phyloP scores from a whole-genome alignment of 139 green algal species.

The Picochlorum sp. region DNA sequence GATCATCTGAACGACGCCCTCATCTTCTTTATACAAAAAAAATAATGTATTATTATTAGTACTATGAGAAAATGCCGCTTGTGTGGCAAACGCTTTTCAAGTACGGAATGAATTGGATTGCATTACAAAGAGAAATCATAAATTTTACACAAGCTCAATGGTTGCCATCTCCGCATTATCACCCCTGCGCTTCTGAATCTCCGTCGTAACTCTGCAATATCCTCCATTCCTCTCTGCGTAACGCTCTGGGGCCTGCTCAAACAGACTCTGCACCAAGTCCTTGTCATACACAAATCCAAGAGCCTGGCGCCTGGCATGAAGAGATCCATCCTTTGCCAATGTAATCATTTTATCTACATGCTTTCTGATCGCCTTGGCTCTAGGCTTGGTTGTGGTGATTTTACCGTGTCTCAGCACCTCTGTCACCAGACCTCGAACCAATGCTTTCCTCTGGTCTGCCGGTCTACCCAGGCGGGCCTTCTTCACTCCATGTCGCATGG shows the following conservation, averaged over 20 bases:
- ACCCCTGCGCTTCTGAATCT: constrained; percentile 49
- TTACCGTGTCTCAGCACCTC: constrained; percentile 86
- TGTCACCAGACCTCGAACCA: constrained; percentile 85
- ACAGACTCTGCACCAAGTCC: constrained; percentile 81
- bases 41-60: too few relatives aligned
- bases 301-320: constrained; percentile 77
- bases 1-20: too few relatives aligned
- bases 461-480: constrained; percentile 73
- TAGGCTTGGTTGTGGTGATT: constrained; percentile 90
- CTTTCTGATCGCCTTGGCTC: constrained; percentile 89
- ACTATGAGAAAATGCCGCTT: too few relatives aligned
- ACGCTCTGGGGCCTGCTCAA: constrained; percentile 63
- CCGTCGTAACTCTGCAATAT: constrained; percentile 79
- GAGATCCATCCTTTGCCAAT: constrained; percentile 84
- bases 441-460: constrained; percentile 94
- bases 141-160: constrained; percentile 90
- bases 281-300: constrained; percentile 89
- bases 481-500: constrained; percentile 89
- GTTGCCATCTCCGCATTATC: constrained; percentile 90
- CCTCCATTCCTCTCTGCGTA: constrained; percentile 83
- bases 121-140: not conserved
- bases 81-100: not conserved
- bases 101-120: not conserved
- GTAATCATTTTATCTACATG: constrained; percentile 97
- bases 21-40: too few relatives aligned